phyloP scores from a whole-genome alignment of 768 basidiomycete species.

The Dacryopinax spathularia region DNA sequence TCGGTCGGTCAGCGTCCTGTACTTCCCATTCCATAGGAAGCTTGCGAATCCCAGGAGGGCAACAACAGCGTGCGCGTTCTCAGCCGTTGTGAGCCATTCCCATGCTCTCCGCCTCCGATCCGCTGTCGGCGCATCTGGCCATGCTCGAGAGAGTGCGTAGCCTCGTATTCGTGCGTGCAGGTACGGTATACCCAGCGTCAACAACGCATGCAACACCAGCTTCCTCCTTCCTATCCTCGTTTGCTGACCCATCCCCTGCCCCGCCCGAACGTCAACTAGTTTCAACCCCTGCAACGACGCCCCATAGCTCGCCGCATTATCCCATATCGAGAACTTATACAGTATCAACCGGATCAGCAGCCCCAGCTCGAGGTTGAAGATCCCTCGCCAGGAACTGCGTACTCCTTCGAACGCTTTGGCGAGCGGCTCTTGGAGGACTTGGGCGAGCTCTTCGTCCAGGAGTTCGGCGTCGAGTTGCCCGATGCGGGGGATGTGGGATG shows the following conservation, averaged over 20 bases:
- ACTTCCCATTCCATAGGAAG: conserved; percentile 83
- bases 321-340: conserved; percentile 75
- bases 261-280: neutral
- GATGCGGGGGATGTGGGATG: conserved; percentile 54
- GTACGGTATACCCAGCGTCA: conserved; percentile 69
- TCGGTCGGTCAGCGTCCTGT: conserved; percentile 71
- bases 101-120: conserved; percentile 62
- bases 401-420: conserved; percentile 42
- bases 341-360: conserved; percentile 56
- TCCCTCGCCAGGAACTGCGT: conserved; percentile 43
- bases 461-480: conserved; percentile 85
- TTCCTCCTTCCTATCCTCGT: neutral
- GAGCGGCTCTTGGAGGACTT: conserved; percentile 70
- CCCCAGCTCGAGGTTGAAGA: conserved; percentile 59
- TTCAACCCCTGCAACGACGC: conserved; percentile 61
- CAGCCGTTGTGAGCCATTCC: conserved; percentile 49
- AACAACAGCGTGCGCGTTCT: conserved; percentile 49
- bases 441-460: conserved; percentile 74
- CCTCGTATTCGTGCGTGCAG: conserved; percentile 56
- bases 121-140: conserved; percentile 80
- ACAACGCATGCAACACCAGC: conserved; percentile 49
- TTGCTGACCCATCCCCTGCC: too few relatives aligned
- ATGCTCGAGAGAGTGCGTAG: conserved; percentile 66
- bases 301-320: conserved; percentile 66
- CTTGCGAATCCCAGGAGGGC: conserved; percentile 61